Evolutionary conservation across 495 filamentous ascomycete genomes (phyloP).

Genomic region (Talaromyces thailandensis): DNA sequence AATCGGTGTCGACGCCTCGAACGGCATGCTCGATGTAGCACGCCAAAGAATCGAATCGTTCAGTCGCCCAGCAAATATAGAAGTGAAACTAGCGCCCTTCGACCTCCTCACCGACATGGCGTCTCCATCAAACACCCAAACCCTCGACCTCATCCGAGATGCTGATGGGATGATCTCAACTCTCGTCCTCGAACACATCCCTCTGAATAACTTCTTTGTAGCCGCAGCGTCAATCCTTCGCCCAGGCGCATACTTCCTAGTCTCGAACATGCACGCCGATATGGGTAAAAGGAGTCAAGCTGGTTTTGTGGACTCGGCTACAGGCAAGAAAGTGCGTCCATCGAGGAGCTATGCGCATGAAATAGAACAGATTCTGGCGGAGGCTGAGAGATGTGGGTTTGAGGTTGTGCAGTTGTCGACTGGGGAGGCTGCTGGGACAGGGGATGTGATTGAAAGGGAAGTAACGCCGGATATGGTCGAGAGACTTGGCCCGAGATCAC

Average conservation of each 20-base stretch:
- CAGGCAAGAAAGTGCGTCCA: conserved; percentile 52
- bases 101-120: conserved; percentile 22
- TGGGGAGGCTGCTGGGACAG: not conserved
- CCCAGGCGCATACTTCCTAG: conserved; percentile 43
- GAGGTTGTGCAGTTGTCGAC: conserved; percentile 20
- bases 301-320: conserved; percentile 51
- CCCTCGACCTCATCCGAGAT: conserved; percentile 4
- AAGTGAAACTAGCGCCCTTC: conserved; percentile 12
- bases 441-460: conserved; percentile 33
- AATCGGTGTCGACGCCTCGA: conserved; percentile 41
- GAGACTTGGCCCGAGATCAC: conserved; percentile 46
- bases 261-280: conserved; percentile 69
- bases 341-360: conserved; percentile 49
- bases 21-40: conserved; percentile 49
- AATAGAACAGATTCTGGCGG: conserved; percentile 44
- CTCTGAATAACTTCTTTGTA: conserved; percentile 47
- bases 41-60: conserved; percentile 13
- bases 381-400: conserved; percentile 45
- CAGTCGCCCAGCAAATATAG: not conserved
- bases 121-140: conserved; percentile 3
- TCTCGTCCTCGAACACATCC: conserved; percentile 62
- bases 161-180: conserved; percentile 51
- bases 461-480: conserved; percentile 43
- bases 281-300: conserved; percentile 59
- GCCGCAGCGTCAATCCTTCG: conserved; percentile 37